Percentiles rank a stretch among this genome's conserved stretches.
These are phyloP conservation scores for Coccomyxa sp. DNA, from an alignment of 139 green algal species.

Conservation along the genomic window DNA sequence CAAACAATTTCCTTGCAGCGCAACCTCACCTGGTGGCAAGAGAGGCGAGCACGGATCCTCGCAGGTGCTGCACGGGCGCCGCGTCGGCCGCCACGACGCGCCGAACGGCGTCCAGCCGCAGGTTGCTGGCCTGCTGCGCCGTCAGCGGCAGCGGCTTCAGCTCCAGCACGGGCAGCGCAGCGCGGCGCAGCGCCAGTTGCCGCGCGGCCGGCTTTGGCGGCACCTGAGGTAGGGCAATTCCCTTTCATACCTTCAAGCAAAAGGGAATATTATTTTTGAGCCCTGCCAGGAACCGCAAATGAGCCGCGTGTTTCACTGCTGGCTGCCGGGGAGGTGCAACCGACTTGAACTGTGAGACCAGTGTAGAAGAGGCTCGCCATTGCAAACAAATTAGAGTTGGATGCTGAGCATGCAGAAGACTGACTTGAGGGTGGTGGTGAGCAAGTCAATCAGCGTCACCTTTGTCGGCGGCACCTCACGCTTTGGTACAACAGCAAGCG, in stretches of 20 bases:
- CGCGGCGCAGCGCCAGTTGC: background rate
- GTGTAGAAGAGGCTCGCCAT: too few relatives aligned
- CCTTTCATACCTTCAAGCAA: too few relatives aligned
- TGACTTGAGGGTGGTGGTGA: too few relatives aligned
- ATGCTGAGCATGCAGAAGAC: too few relatives aligned
- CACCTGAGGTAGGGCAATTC: too few relatives aligned
- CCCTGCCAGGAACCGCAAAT: too few relatives aligned
- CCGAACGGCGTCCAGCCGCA: constrained; percentile 42
- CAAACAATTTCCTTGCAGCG: background rate
- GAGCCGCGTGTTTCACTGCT: too few relatives aligned
- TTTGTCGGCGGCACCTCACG: background rate
- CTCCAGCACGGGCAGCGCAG: background rate
- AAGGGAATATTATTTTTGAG: too few relatives aligned
- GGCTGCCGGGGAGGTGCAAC: too few relatives aligned
- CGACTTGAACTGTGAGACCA: too few relatives aligned
- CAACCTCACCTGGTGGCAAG: constrained; percentile 1
- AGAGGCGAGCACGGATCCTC: constrained; percentile 34
- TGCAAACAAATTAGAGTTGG: too few relatives aligned
- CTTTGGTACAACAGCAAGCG: background rate
- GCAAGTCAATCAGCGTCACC: background rate
- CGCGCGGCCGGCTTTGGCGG: background rate
- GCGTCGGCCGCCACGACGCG: constrained; percentile 41
- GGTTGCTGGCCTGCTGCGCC: constrained; percentile 11
- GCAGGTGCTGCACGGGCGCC: constrained; percentile 19
- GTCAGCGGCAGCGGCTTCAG: constrained; percentile 24